These are phyloP conservation scores for Tilletia walkeri DNA, from an alignment of 1,284 basidiomycete species.

Conservation along the genomic window DNA sequence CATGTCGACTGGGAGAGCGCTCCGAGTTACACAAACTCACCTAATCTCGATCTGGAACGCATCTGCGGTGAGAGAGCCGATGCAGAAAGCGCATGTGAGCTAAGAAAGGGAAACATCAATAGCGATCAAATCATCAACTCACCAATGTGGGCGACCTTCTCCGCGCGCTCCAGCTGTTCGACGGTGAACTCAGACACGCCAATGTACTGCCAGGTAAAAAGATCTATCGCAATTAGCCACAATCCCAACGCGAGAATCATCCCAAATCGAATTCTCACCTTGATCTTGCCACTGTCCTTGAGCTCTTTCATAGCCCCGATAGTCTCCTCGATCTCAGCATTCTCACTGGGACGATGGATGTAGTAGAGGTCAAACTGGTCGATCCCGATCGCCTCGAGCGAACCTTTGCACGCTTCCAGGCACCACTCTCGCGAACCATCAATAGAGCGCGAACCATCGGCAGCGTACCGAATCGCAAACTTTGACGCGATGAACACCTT, in stretches of 20 bases:
- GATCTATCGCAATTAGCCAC: not conserved
- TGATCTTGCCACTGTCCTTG: conserved; percentile 67
- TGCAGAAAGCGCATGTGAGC: not conserved
- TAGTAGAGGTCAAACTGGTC: conserved; percentile 58
- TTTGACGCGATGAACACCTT: conserved; percentile 58
- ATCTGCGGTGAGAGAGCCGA: conserved; percentile 24
- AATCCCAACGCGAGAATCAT: too few relatives aligned
- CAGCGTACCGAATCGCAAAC: conserved; percentile 48
- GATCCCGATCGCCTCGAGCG: conserved; percentile 52
- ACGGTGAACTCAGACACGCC: conserved; percentile 61
- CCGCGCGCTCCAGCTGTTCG: conserved; percentile 31
- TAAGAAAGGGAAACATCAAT: not conserved
- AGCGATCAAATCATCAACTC: not conserved
- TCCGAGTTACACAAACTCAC: conserved; percentile 32
- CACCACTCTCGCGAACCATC: conserved; percentile 48
- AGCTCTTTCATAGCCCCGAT: conserved; percentile 73
- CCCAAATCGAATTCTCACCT: not conserved
- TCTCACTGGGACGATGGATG: conserved; percentile 56
- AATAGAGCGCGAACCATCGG: conserved; percentile 22
- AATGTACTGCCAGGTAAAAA: conserved; percentile 63
- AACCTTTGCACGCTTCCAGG: conserved; percentile 50
- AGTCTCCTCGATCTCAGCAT: conserved; percentile 68
- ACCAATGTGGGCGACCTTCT: conserved; percentile 55
- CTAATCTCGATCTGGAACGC: conserved; percentile 60
- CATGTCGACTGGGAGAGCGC: too few relatives aligned